A percentile compares a stretch with the other conserved stretches of the same genome.
phyloP scores from a whole-genome alignment of 768 basidiomycete species.

The Lyophyllum semitale region DNA sequence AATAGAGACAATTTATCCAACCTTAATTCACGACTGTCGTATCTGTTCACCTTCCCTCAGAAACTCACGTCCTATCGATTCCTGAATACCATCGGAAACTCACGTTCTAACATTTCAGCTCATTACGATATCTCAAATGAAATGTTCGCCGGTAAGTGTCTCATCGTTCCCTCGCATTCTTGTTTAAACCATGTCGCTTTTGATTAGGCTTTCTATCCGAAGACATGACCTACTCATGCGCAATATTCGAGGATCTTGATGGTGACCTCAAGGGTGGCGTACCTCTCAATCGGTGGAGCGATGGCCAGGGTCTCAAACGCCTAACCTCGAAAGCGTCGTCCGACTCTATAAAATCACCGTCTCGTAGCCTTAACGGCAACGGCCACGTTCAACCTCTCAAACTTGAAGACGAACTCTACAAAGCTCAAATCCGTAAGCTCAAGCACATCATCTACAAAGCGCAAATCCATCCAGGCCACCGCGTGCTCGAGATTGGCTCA shows the following conservation, averaged over 20 bases:
- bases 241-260: conserved; percentile 67
- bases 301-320: conserved; percentile 35
- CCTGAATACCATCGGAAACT: conserved; percentile 65
- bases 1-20: conserved; percentile 53
- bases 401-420: conserved; percentile 34
- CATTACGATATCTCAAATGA: conserved; percentile 81
- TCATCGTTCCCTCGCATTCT: background rate
- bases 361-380: conserved; percentile 9
- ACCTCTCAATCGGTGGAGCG: conserved; percentile 33
- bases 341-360: conserved; percentile 13
- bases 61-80: conserved; percentile 61
- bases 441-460: conserved; percentile 66
- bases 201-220: conserved; percentile 53
- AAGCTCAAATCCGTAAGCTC: conserved; percentile 63
- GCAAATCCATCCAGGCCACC: conserved; percentile 54
- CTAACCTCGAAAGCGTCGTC: conserved; percentile 12
- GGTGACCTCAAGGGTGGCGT: conserved; percentile 45
- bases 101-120: conserved; percentile 68
- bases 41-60: conserved; percentile 54
- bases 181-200: conserved; percentile 2
- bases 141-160: conserved; percentile 61
- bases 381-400: background rate
- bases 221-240: conserved; percentile 82
- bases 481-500: conserved; percentile 74
- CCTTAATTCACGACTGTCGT: conserved; percentile 51